A percentile compares a stretch with the other conserved stretches of the same genome.
These are phyloP conservation scores for Colletotrichum euphorbiae DNA, from an alignment of 2,329 filamentous ascomycete genomes.

Conservation along the genomic window DNA sequence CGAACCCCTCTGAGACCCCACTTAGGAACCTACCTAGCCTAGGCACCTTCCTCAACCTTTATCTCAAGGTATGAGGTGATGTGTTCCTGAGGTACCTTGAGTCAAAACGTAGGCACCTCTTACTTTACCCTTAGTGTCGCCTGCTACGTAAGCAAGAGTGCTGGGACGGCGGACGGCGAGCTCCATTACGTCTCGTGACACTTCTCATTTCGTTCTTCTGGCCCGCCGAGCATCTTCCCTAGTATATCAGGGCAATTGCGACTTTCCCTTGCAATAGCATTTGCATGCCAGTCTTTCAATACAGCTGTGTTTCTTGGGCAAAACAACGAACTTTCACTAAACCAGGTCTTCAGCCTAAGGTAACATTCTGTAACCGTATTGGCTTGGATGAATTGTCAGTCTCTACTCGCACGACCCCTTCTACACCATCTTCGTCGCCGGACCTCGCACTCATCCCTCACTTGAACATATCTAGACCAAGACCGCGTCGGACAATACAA, in stretches of 20 bases:
- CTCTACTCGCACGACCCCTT: background rate
- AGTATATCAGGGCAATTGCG: slow-evolving; percentile 7
- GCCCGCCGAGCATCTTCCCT: slow-evolving; percentile 3
- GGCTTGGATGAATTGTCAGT: background rate
- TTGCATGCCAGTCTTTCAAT: background rate
- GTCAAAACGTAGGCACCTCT: too few species aligned
- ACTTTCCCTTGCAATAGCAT: background rate
- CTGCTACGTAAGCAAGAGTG: too few species aligned
- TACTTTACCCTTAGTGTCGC: too few species aligned
- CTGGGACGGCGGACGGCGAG: too few species aligned
- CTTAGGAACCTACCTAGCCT: too few species aligned
- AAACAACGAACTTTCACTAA: too few species aligned
- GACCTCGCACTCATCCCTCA: background rate
- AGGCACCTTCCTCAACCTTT: too few species aligned
- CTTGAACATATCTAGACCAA: background rate
- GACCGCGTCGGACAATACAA: background rate
- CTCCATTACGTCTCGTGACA: slow-evolving; percentile 37
- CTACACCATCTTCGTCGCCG: background rate
- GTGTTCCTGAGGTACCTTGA: too few species aligned
- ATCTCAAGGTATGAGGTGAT: too few species aligned
- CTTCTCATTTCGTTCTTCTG: slow-evolving; percentile 10
- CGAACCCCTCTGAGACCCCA: too few species aligned
- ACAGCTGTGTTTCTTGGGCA: background rate
- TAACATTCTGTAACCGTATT: too few species aligned
- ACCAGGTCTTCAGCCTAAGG: too few species aligned